Base-by-base conservation (phyloP, 208 protist species). In the Acanthamoeba healyi region DNA sequence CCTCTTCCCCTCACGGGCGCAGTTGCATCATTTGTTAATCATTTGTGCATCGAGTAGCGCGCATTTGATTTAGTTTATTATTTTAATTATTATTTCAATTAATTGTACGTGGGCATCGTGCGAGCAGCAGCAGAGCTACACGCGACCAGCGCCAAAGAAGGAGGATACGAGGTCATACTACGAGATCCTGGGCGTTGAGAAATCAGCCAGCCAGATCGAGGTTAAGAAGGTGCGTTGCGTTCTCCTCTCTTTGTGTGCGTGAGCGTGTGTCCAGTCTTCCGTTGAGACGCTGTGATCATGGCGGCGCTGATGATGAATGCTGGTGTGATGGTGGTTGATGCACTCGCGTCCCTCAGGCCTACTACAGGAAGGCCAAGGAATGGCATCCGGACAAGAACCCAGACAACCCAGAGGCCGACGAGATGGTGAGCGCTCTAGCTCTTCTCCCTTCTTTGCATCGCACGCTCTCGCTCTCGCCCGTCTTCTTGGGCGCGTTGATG, bases 381-480 rank as follows among this genome's bases (percentile, higher is more conserved):
- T 94, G 88, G 38, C 96, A 97, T 61, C 96, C 96, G 22, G 96
- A 97, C 86, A 96, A 97, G 40, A 87, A 54, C 36, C 38, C 89
- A 42, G 93, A 93, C 46, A 67, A 95, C 29, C 94, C 94, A 24
- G 15, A 95, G 14, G 95, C 95, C 34, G 58, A 92, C 14, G 63
- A 32, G 0, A 92, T 92, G 54, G 58, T 65, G 12, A 46, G n/a
- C 6, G 26, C 44, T 14, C 17, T 88, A 19, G 1, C 44, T 26
- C n/a, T 46, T 49, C 12, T 79, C 24, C 36, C 15, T 79, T 17
- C 24, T 22, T 22, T 22, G 70, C 15, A 17, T 22, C 12, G 36
- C 36, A 54, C 15, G 22, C 38, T 54, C 49, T 19, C 15, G 10
- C 6, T 54, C 49, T 19, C 15, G 10, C 6, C 15, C 49, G 15